Base-by-base conservation (phyloP, 2,329 filamentous ascomycete genomes). In the Apiospora arundinis region DNA sequence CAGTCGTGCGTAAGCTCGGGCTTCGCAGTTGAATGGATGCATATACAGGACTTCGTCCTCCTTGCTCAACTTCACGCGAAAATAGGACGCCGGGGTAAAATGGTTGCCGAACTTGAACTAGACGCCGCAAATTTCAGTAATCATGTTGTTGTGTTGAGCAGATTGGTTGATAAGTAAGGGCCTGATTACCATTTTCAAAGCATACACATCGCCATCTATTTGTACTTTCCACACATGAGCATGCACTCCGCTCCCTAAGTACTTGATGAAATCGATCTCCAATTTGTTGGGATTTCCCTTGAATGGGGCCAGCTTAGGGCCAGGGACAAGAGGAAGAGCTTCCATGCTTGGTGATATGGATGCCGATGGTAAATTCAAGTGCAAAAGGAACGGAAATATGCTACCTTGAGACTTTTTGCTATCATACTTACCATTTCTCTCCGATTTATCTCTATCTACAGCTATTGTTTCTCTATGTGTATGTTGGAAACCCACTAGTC, bases 181-280 rank as follows among this genome's bases (percentile, higher is more conserved):
- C 3, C 3, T 6, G 6, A 48, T 37, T 70, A 70, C 72, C 48
- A 74, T 71, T 44, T 72, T 74, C 68, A 72, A 25, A 4, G 71
- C 66, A 49, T 69, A 72, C 16, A 32, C 23, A 1, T 69, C 9
- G 1, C 28, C 28, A 28, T 71, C 46, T 25, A 71, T 74, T 7
- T 16, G 18, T 4, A 71, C 72, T 48, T 74, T 71, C 72, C 72
- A 74, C 1, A 72, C 70, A 46, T 70, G 40, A 1, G 60, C 69
- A 46, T 71, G 72, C 18, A 46, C 37, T 0, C 52, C 70, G 66
- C 2, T 49, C 0, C 69, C 71, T 3, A 72, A 1, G 14, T 67
- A 49, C 14, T 69, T 1, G 11, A 70, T 65, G 23, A 70, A 71
- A 8, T 72, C 71, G 4, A 74, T 69, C 0, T 63, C 14, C 0